Base-by-base conservation (phyloP, 2,329 filamentous ascomycete genomes). In the Cladosporium cucumerinum region DNA sequence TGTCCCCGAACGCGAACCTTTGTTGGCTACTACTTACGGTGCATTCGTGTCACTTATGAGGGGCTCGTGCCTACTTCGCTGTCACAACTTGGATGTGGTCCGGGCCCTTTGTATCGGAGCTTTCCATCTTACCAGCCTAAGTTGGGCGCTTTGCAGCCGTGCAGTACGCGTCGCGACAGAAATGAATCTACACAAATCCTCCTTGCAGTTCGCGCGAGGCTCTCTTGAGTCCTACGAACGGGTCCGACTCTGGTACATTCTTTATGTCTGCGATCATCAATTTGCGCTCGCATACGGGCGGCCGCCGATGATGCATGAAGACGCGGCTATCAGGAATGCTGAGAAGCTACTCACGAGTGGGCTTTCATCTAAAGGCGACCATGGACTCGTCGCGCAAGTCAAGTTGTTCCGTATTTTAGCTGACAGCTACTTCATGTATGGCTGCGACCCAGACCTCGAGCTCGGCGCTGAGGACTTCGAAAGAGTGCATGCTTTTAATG, bases 211-310 rank as follows among this genome's bases (percentile, higher is more conserved):
- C 73, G 75, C 54, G 76, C 76, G 60, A 71, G 76, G 11, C 71
- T 75, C 12, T 66, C 74, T 61, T 72, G 76, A 11, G 72, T 75
- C 25, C 57, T 72, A 74, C 28, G 75, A 78, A 49, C 74, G 76
- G 21, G 76, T 76, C 11, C 71, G 76, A 6, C 68, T 80, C 1
- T 80, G 77, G 77, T 79, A 79, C 49, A 73, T 76, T 5, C 65
- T 79, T 5, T 67, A 68, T 54, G 68, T 73, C 14, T 70, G 71
- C 34, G 78, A 80, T 65, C 77, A 79, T 67, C 77, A 79, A 61
- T 78, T 77, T 49, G 74, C 73, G 26, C 75, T 79, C 48, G 77
- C 78, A 0, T 79, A 79, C 48, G 77, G 77, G n/a, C 73, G 78
- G 2, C 78, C 78, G 64, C 76, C 76, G 1, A 73, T 77, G 48